Evolutionary conservation across 1,139 yeast species (phyloP).

Genomic region (Lodderomyces pseudojiufengensis): DNA sequence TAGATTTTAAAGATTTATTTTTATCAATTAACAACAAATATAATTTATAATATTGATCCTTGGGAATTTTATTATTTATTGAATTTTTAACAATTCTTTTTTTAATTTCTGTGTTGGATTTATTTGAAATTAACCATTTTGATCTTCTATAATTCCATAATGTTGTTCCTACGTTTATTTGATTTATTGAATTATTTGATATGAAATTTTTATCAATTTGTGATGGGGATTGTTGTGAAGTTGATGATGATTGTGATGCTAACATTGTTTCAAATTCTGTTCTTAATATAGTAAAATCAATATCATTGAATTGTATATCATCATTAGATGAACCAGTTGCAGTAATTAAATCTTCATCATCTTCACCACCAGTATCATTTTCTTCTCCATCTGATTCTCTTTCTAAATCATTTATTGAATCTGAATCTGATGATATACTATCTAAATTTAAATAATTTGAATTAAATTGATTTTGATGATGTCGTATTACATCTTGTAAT

Average conservation of each 20-base stretch:
- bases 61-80: conserved; percentile 37
- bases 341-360: conserved; percentile 2
- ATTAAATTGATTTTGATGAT: conserved; percentile 8
- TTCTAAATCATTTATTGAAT: conserved; percentile 9
- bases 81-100: conserved; percentile 19
- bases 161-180: conserved; percentile 37
- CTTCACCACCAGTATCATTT: conserved; percentile 11
- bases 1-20: conserved; percentile 47
- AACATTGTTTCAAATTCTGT: conserved; percentile 20
- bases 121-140: conserved; percentile 46
- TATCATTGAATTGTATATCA: conserved; percentile 20
- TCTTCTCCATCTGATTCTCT: conserved; percentile 14
- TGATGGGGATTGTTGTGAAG: conserved; percentile 9
- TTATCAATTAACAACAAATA: conserved; percentile 58
- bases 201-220: not conserved
- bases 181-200: not conserved
- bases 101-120: conserved; percentile 14
- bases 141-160: conserved; percentile 60
- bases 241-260: conserved; percentile 3
- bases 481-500: conserved; percentile 29
- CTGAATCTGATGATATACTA: conserved; percentile 1
- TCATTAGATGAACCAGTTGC: conserved; percentile 12
- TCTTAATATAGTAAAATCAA: conserved; percentile 28
- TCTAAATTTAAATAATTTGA: not conserved
- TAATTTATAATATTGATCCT: conserved; percentile 51